A percentile compares a stretch with the other conserved stretches of the same genome.
Conservation (phyloP, 1,139 yeast species). For the Lodderomyces margitis region DNA sequence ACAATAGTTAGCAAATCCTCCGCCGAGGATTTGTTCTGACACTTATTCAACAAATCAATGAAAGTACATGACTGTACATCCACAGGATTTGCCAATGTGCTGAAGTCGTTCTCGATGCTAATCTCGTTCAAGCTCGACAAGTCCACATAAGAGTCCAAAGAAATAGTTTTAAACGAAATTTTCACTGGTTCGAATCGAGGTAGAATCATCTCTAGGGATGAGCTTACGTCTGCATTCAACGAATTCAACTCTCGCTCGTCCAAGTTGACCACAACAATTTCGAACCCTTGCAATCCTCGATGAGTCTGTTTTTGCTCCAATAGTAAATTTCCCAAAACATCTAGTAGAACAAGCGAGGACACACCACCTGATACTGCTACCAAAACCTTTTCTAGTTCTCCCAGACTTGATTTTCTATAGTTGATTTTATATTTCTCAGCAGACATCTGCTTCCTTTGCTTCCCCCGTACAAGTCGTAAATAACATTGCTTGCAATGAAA, state of each 20-base stretch:
- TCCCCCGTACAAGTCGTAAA: constrained; percentile 66
- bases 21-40: constrained; percentile 54
- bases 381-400: constrained; percentile 33
- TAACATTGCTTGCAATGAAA: constrained; percentile 71
- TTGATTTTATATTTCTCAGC: constrained; percentile 69
- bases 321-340: constrained; percentile 59
- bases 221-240: constrained; percentile 18
- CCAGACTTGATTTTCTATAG: constrained; percentile 35
- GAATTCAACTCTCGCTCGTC: constrained; percentile 32
- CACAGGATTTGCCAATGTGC: constrained; percentile 19
- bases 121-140: constrained; percentile 26
- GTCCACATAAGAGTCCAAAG: constrained; percentile 37
- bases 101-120: constrained; percentile 26
- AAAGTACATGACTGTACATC: constrained; percentile 15
- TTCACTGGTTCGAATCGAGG: constrained; percentile 22
- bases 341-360: constrained; percentile 67
- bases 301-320: constrained; percentile 60
- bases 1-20: constrained; percentile 61
- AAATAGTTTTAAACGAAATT: constrained; percentile 36
- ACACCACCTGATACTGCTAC: constrained; percentile 65
- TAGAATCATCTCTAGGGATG: constrained; percentile 21
- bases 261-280: constrained; percentile 53
- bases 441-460: constrained; percentile 75
- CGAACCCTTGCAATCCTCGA: constrained; percentile 69
- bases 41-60: constrained; percentile 27